Base-by-base conservation (phyloP, 768 basidiomycete species). In the Suillus subalutaceus region DNA sequence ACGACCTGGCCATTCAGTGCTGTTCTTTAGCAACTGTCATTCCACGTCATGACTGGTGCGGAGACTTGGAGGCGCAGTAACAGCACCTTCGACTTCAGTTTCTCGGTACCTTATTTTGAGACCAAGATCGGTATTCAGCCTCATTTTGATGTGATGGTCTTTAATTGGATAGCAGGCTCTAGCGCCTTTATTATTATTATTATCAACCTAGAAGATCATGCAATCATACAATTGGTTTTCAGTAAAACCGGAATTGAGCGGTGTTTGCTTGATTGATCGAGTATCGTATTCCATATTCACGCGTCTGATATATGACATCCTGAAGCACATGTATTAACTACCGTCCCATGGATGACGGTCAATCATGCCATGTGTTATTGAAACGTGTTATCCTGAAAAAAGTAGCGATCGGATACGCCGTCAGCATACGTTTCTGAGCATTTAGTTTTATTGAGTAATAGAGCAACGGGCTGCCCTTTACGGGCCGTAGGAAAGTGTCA, bases 381-480 rank as follows among this genome's bases (percentile, higher is more conserved):
- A 67, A 65, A 68, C 67, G 69, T 65, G 75, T 69, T 63, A 35
- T 69, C 67, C 69, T 70, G 68, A 66, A 74, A 71, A 71, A 68
- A 32, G 41, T 62, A 63, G 18, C n/a, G 59, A 60, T 60, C 59
- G 59, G 50, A 32, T 63, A 32, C 18, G 53, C 53, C 32, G 53
- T 55, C 53, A 52, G 50, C 6, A 52, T 53, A 56, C 32, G 55
- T 35, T 38, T 46, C 10, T 46, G 48, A 32, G 12, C 40, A 6
- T 32, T 55, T 55, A 20, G 61, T 46, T 63, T 64, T 18, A 37
- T 46, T 46, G 37, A 64, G 52, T 66, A 65, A 55, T 53, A 57
- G 41, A 44, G n/a, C 52, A 37, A 44, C 43, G 8, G 26, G 5
- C 18, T 58, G 58, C 38, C 30, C 16, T 60, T 44, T 69, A 62